Percentiles rank a stretch among this genome's conserved stretches.
Evolutionary conservation across 1,139 yeast genomes (phyloP).

Genomic region (Kodamaea derodonti): DNA sequence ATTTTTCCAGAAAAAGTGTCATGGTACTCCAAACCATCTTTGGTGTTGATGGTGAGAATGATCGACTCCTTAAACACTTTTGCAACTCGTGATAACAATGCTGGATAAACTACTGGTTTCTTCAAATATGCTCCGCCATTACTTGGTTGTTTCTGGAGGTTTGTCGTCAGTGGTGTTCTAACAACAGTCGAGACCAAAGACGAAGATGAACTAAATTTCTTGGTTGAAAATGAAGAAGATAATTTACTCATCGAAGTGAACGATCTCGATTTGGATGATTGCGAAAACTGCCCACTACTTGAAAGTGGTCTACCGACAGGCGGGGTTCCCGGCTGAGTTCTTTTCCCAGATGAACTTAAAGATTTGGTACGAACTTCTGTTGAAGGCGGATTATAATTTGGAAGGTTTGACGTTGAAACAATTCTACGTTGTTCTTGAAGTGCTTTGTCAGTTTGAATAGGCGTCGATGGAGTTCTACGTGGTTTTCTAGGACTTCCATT

Average conservation of each 20-base stretch:
- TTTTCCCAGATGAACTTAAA: constrained; percentile 13
- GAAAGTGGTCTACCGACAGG: constrained; percentile 13
- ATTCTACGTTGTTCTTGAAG: constrained; percentile 11
- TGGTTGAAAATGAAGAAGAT: constrained; percentile 38
- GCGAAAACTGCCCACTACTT: constrained; percentile 29
- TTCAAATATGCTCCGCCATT: constrained; percentile 19
- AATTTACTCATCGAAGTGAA: constrained; percentile 42
- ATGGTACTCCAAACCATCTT: constrained; percentile 92
- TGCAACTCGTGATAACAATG: constrained; percentile 82
- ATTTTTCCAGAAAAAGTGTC: constrained; percentile 93
- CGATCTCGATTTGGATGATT: constrained; percentile 41
- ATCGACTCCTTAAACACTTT: constrained; percentile 69
- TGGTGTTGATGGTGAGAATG: constrained; percentile 72
- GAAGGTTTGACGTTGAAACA: constrained; percentile 14
- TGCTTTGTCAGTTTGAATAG: constrained; percentile 2
- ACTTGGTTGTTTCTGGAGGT: constrained; percentile 35
- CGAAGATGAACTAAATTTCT: constrained; percentile 36
- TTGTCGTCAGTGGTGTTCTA: constrained; percentile 28
- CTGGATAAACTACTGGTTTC: constrained; percentile 80
- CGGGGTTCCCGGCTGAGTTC: constrained; percentile 9
- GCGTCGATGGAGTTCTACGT: constrained; percentile 6
- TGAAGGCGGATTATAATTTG: constrained; percentile 5
- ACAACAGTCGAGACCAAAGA: constrained; percentile 27
- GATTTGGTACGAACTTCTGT: constrained; percentile 15
- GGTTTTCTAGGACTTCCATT: constrained; percentile 1